These are phyloP conservation scores for Pouteria campechiana DNA, from an alignment of 179 eudicot genomes.

Conservation along the genomic window DNA sequence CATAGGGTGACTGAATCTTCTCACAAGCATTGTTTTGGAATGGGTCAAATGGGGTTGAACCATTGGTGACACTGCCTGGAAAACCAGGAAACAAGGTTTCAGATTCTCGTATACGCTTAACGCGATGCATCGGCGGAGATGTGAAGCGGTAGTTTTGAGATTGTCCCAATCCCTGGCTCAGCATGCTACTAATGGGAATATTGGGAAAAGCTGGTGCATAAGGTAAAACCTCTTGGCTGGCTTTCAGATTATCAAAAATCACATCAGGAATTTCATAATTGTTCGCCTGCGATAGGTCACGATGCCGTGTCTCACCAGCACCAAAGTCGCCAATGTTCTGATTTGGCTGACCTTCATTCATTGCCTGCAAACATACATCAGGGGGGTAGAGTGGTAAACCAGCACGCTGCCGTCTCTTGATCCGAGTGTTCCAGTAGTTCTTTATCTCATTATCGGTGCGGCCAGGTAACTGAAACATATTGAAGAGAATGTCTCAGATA, in stretches of 20 bases:
- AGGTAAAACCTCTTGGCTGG: slow-evolving; percentile 14
- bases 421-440: slow-evolving; percentile 65
- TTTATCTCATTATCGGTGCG: slow-evolving; percentile 72
- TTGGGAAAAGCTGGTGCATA: slow-evolving; percentile 23
- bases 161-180: slow-evolving; percentile 15
- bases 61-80: slow-evolving; percentile 13
- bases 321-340: slow-evolving; percentile 20
- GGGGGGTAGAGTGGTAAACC: slow-evolving; percentile 62
- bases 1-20: slow-evolving; percentile 20
- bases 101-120: slow-evolving; percentile 44
- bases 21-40: slow-evolving; percentile 21
- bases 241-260: slow-evolving; percentile 29
- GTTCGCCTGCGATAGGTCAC: slow-evolving; percentile 23
- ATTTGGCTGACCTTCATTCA: slow-evolving; percentile 36
- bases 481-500: no score
- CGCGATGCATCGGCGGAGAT: slow-evolving; percentile 26
- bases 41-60: slow-evolving; percentile 20
- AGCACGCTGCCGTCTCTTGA: slow-evolving; percentile 52
- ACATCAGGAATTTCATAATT: slow-evolving; percentile 36
- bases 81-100: slow-evolving; percentile 16
- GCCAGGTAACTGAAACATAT: slow-evolving; percentile 54
- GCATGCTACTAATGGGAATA: slow-evolving; percentile 25
- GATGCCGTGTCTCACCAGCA: slow-evolving; percentile 20
- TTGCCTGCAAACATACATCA: slow-evolving; percentile 27
- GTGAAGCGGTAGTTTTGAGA: slow-evolving; percentile 13